These are phyloP conservation scores for Trichoderma endophyticum DNA, from an alignment of 2,329 filamentous ascomycete species.

Conservation along the genomic window DNA sequence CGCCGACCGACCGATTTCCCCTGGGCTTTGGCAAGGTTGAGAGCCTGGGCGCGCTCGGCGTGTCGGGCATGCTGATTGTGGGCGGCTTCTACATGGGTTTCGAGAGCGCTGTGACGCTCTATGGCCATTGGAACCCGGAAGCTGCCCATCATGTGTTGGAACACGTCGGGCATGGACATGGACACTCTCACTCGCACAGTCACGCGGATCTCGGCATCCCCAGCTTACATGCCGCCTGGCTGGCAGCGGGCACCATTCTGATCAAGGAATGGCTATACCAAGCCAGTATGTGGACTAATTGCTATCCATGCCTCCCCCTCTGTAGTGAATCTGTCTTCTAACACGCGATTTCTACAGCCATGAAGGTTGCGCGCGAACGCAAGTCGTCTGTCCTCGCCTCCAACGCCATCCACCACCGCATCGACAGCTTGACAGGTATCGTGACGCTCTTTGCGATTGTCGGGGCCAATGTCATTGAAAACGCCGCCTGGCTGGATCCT, in stretches of 20 bases:
- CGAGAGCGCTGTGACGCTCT: conserved; percentile 65
- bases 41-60: conserved; percentile 86
- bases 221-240: conserved; percentile 91
- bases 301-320: not conserved
- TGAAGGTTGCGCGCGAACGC: conserved; percentile 91
- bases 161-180: conserved; percentile 52
- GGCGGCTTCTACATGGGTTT: conserved; percentile 92
- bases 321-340: conserved; percentile 7
- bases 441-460: conserved; percentile 87
- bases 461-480: conserved; percentile 79
- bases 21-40: conserved; percentile 97
- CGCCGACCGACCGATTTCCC: conserved; percentile 79
- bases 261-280: conserved; percentile 97
- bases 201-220: conserved; percentile 57
- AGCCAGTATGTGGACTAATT: conserved; percentile 68
- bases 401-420: conserved; percentile 92
- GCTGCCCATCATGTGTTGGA: conserved; percentile 61
- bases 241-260: conserved; percentile 83
- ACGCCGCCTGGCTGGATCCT: conserved; percentile 90
- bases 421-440: conserved; percentile 92
- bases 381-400: conserved; percentile 95
- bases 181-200: conserved; percentile 55
- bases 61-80: conserved; percentile 83
- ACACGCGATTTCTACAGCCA: conserved; percentile 52
- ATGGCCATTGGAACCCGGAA: conserved; percentile 70